These are phyloP conservation scores for Aspergillus fischeri DNA, from an alignment of 2,329 filamentous ascomycete genomes.

Conservation along the genomic window DNA sequence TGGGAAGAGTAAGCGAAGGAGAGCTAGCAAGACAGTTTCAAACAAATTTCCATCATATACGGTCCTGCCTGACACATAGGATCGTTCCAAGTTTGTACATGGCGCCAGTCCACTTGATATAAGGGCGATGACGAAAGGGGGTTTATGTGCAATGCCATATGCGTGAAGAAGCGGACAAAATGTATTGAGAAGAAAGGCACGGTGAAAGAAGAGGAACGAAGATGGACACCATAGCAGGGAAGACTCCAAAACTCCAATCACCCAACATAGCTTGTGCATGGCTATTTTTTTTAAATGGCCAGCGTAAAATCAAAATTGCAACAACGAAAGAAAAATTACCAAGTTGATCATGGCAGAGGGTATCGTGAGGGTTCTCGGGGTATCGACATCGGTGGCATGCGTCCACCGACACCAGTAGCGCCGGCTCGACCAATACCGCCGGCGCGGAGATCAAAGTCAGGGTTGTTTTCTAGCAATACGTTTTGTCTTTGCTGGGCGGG, in stretches of 20 bases:
- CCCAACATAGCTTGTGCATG: neutral
- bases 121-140: neutral
- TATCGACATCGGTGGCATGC: constrained; percentile 24
- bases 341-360: constrained; percentile 18
- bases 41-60: neutral
- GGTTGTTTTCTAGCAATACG: constrained; percentile 71
- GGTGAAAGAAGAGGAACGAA: neutral
- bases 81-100: neutral
- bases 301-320: neutral
- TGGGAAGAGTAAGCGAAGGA: neutral
- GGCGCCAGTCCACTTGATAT: neutral
- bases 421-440: constrained; percentile 28
- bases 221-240: neutral
- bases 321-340: constrained; percentile 2
- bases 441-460: constrained; percentile 72
- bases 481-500: constrained; percentile 58
- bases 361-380: constrained; percentile 19
- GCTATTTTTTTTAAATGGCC: neutral
- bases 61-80: neutral
- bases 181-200: neutral
- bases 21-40: neutral
- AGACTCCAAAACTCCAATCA: neutral
- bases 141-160: neutral
- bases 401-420: constrained; percentile 15
- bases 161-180: neutral